phyloP scores from a whole-genome alignment of 2,329 filamentous ascomycete species.

The Clarireedia paspali region DNA sequence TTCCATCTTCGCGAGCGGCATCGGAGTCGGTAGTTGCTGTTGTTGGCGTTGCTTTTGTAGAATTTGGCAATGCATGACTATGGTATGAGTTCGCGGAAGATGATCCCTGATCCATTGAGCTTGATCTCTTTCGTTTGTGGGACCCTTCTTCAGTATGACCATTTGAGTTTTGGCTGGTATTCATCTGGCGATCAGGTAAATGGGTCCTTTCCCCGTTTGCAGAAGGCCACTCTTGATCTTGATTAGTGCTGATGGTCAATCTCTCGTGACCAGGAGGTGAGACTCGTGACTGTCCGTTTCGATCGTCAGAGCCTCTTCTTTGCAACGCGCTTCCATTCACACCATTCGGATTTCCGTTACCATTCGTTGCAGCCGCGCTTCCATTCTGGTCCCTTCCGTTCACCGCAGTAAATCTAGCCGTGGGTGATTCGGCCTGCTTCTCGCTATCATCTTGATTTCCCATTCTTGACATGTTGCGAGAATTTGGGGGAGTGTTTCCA shows the following conservation, averaged over 20 bases:
- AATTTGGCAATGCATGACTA: conserved; percentile 29
- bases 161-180: conserved; percentile 17
- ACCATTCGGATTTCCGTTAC: conserved; percentile 7
- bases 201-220: conserved; percentile 20
- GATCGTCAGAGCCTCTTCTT: conserved; percentile 27
- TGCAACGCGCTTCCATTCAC: conserved; percentile 16
- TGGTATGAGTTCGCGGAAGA: conserved; percentile 31
- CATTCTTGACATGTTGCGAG: conserved; percentile 10
- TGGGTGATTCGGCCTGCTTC: conserved; percentile 23
- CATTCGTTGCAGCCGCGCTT: not conserved
- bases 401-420: conserved; percentile 30
- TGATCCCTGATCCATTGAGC: conserved; percentile 43
- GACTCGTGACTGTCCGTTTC: conserved; percentile 26
- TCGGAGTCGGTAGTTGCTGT: conserved; percentile 29
- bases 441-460: conserved; percentile 15
- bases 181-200: conserved; percentile 10
- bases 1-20: conserved; percentile 29
- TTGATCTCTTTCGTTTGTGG: conserved; percentile 64
- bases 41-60: conserved; percentile 29
- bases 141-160: conserved; percentile 33
- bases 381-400: conserved; percentile 25
- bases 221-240: conserved; percentile 27
- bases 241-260: conserved; percentile 26
- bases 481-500: not conserved
- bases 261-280: conserved; percentile 29